Conservation (phyloP, 805 yeast species). For the Ogataea populi-albae region DNA sequence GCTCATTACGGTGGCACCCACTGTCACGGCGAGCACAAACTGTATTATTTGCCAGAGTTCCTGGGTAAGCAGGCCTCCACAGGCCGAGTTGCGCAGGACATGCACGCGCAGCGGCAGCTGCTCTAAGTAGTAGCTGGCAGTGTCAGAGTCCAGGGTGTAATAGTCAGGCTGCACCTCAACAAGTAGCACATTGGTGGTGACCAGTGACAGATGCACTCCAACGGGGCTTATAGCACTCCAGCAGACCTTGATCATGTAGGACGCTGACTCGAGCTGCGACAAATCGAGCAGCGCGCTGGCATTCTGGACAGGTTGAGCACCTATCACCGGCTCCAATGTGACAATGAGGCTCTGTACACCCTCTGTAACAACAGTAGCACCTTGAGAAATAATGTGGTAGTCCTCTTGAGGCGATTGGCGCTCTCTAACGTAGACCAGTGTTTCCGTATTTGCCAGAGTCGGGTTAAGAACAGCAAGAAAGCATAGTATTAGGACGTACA, state of each 20-base stretch:
- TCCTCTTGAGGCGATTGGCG: no score
- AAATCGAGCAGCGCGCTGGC: constrained; percentile 4
- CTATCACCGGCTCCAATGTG: constrained; percentile 12
- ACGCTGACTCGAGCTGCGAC: constrained; percentile 1
- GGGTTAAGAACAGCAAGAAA: no score
- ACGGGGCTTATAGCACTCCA: constrained; percentile 30
- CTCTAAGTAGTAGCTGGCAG: constrained; percentile 8
- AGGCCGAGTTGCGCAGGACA: constrained; percentile 5
- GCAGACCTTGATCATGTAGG: constrained; percentile 17
- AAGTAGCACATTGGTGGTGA: constrained; percentile 4
- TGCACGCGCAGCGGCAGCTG: constrained; percentile 17
- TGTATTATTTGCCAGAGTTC: constrained; percentile 10
- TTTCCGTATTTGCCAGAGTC: constrained; percentile 26
- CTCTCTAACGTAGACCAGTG: constrained; percentile 7
- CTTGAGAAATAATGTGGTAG: no score
- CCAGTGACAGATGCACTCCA: constrained; percentile 8
- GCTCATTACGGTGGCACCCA: constrained; percentile 6
- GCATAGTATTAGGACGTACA: no score
- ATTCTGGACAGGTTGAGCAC: constrained; percentile 11
- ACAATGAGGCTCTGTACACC: constrained; percentile 6
- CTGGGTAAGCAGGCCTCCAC: constrained; percentile 11
- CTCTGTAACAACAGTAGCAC: not conserved
- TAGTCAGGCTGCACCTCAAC: constrained; percentile 19
- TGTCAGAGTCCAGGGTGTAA: constrained; percentile 14
- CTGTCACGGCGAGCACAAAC: constrained; percentile 8